These are phyloP conservation scores for Tulasnella sp. DNA, from an alignment of 768 basidiomycete species.

Conservation along the genomic window DNA sequence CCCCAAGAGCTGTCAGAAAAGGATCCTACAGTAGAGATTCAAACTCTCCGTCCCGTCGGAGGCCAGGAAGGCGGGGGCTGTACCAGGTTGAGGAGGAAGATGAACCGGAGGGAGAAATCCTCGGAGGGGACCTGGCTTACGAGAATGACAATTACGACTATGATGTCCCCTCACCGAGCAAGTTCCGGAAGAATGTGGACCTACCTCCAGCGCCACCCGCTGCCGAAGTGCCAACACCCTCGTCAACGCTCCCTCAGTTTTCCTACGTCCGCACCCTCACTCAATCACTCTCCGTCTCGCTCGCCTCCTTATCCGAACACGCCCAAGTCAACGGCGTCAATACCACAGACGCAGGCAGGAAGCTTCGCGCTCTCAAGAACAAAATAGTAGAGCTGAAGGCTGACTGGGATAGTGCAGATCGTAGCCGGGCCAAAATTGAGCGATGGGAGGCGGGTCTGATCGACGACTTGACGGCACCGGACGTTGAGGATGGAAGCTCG, in stretches of 20 bases:
- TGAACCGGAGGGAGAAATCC: background rate
- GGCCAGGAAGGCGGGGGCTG: background rate
- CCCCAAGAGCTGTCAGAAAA: background rate
- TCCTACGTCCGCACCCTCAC: slow-evolving; percentile 63
- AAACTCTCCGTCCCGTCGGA: background rate
- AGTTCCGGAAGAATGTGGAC: slow-evolving; percentile 31
- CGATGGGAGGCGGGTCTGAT: slow-evolving; percentile 50
- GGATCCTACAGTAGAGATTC: background rate
- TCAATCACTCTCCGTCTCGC: slow-evolving; percentile 57
- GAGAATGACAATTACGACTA: slow-evolving; percentile 34
- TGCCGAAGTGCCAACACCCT: slow-evolving; percentile 42
- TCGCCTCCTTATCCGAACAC: slow-evolving; percentile 72
- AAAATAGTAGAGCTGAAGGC: slow-evolving; percentile 67
- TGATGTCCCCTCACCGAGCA: slow-evolving; percentile 37
- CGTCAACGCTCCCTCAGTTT: slow-evolving; percentile 51
- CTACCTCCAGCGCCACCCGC: slow-evolving; percentile 29
- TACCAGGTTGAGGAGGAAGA: slow-evolving; percentile 15
- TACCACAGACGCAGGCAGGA: slow-evolving; percentile 74
- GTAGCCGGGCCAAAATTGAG: slow-evolving; percentile 63
- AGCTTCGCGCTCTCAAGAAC: slow-evolving; percentile 76
- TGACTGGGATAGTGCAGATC: slow-evolving; percentile 79
- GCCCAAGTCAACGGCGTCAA: slow-evolving; percentile 81
- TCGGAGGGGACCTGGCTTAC: slow-evolving; percentile 26
- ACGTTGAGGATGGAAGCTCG: slow-evolving; percentile 28
- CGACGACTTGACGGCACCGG: slow-evolving; percentile 30